These are phyloP conservation scores for Fusarium nurragi DNA, from an alignment of 2,329 filamentous ascomycete species.

Conservation along the genomic window DNA sequence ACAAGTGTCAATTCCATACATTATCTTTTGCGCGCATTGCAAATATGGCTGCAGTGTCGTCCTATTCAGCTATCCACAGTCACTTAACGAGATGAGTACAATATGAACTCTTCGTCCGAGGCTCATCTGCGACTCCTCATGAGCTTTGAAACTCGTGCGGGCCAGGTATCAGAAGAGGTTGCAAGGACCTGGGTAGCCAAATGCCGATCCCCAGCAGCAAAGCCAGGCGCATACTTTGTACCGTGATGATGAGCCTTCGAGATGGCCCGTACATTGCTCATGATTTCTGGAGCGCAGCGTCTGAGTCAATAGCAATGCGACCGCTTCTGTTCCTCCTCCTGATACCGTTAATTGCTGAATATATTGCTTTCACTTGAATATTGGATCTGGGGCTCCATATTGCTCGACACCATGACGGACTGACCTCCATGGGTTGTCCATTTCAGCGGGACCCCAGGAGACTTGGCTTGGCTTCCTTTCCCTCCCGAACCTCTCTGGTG, in stretches of 20 bases:
- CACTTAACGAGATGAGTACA: background rate
- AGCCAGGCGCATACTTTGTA: slow-evolving; percentile 38
- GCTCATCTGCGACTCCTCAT: slow-evolving; percentile 15
- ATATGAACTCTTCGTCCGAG: background rate
- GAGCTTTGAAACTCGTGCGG: slow-evolving; percentile 26
- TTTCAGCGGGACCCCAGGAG: slow-evolving; percentile 34
- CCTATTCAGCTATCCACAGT: background rate
- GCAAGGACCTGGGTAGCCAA: slow-evolving; percentile 34
- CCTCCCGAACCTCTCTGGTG: slow-evolving; percentile 32
- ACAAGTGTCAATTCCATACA: background rate
- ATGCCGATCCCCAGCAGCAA: slow-evolving; percentile 33
- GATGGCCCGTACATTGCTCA: slow-evolving; percentile 21
- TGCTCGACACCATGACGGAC: slow-evolving; percentile 17
- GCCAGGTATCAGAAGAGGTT: slow-evolving; percentile 30
- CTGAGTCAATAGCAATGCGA: slow-evolving; percentile 27
- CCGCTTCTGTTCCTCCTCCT: background rate
- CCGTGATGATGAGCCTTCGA: slow-evolving; percentile 34
- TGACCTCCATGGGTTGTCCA: slow-evolving; percentile 23
- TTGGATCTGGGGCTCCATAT: slow-evolving; percentile 23
- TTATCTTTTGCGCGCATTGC: slow-evolving; percentile 27
- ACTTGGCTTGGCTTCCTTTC: slow-evolving; percentile 29
- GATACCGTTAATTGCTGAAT: background rate
- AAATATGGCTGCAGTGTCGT: background rate
- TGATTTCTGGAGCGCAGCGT: slow-evolving; percentile 29
- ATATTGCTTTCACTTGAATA: slow-evolving; percentile 11